phyloP scores from a whole-genome alignment of 768 basidiomycete genomes.

The Mycena metata region DNA sequence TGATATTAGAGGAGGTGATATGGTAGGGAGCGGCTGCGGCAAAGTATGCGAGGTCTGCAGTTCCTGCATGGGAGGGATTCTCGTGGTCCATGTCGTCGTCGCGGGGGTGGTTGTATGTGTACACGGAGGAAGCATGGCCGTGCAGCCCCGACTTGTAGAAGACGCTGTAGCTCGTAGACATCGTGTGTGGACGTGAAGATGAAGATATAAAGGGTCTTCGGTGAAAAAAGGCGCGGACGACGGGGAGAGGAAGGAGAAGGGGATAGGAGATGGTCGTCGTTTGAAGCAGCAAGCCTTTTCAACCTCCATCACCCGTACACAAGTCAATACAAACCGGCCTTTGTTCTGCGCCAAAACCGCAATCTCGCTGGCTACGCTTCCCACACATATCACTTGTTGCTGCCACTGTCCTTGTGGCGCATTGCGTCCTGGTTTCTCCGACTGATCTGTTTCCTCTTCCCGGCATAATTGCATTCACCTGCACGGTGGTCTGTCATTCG shows the following conservation, averaged over 20 bases:
- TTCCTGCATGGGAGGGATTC: conserved; percentile 17
- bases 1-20: neutral
- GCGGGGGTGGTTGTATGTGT: conserved; percentile 22
- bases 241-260: neutral
- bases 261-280: conserved; percentile 1
- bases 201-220: no score
- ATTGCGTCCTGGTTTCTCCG: neutral
- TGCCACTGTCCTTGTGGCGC: conserved; percentile 11
- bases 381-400: neutral
- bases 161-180: conserved; percentile 22
- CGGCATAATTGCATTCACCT: conserved; percentile 22
- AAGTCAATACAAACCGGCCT: neutral
- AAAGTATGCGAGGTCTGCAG: conserved; percentile 30
- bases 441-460: neutral
- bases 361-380: neutral
- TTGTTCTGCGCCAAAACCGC: neutral
- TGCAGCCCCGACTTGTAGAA: conserved; percentile 30
- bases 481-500: conserved; percentile 10
- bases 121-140: conserved; percentile 15
- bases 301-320: conserved; percentile 28
- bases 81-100: conserved; percentile 28
- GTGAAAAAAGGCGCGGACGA: no score
- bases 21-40: neutral
- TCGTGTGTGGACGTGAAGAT: conserved; percentile 5
- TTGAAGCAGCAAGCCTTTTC: conserved; percentile 2